Base-by-base conservation (phyloP, 371 early-diverging fungal species). In the Batrachochytrium dendrobatidis region DNA sequence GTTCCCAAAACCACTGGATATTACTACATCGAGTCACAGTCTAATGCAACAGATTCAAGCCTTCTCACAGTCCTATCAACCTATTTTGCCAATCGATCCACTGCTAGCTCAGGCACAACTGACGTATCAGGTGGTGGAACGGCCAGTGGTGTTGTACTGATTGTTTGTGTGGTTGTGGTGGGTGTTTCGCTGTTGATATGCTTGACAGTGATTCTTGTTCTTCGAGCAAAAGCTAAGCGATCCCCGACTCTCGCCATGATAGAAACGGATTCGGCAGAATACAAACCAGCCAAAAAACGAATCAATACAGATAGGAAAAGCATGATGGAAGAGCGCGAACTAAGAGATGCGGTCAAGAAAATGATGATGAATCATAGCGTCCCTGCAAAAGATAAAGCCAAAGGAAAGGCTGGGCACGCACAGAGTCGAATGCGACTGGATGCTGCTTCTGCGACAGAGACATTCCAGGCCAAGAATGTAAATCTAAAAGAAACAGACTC, bases 251-350 rank as follows among this genome's bases (percentile, higher is more conserved):
- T n/a, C 15, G 39, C 39, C n/a, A n/a, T n/a, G n/a, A 15, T n/a
- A n/a, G 39, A n/a, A 12, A n/a, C 12, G 15, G 39, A 39, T 12
- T 12, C 12, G 12, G 39, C 39, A 12, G 39, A n/a, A n/a, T 39
- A 15, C 39, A 39, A 39, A n/a, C 39, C 39, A 12, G n/a, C n/a
- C 39, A 39, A 39, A n/a, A 39, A 39, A 39, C 39, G 39, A 12
- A n/a, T 12, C 39, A 39, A 39, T n/a, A 39, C 39, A n/a, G 39
- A 39, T n/a, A 39, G 39, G 39, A 39, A 39, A n/a, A 39, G 39
- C 39, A 39, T 39, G 39, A 39, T 39, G 39, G 39, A 39, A n/a
- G 39, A 39, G 39, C 39, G 39, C 39, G 39, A 39, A n/a, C 39
- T 39, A n/a, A 12, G 39, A 12, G 39, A 39, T n/a, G 39, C 39